phyloP scores from a whole-genome alignment of 176 grass and related monocot species.

The Zea mays region DNA sequence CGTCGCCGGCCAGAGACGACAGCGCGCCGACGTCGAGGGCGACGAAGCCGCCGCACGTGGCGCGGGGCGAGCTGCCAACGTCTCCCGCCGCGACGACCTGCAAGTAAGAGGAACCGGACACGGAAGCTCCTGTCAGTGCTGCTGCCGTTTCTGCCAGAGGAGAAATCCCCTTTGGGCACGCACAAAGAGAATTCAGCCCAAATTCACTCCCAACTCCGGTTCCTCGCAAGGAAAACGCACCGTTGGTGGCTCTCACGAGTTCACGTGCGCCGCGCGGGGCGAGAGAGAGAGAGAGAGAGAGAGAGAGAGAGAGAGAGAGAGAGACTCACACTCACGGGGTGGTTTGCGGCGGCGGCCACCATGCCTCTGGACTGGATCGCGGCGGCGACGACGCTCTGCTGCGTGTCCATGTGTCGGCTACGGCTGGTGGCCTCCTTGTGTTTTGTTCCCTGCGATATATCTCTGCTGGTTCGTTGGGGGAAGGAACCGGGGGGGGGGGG shows the following conservation, averaged over 20 bases:
- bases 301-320: no score
- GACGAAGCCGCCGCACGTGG: constrained; percentile 54
- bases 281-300: no score
- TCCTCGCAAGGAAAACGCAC: not conserved
- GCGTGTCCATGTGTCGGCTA: constrained; percentile 1
- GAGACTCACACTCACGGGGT: constrained; percentile 30
- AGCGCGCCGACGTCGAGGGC: constrained; percentile 64
- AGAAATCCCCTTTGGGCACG: no score
- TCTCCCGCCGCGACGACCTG: constrained; percentile 24
- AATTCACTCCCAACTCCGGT: not conserved
- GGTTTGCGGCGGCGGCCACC: constrained; percentile 36
- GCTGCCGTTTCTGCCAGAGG: not conserved
- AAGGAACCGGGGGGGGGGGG: constrained; percentile 41
- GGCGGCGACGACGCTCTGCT: not conserved
- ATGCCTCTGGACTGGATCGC: constrained; percentile 14
- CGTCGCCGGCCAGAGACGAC: constrained; percentile 44
- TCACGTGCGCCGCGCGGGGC: not conserved
- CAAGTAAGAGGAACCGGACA: not conserved
- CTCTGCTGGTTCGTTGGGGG: constrained; percentile 7
- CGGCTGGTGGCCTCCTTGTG: constrained; percentile 10
- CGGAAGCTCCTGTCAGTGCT: not conserved
- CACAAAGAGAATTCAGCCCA: not conserved
- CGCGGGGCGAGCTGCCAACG: not conserved
- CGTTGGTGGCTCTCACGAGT: not conserved
- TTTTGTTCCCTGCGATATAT: constrained; percentile 37